Base-by-base conservation (phyloP, 768 basidiomycete genomes). In the Strobilomyces echinocephalus region DNA sequence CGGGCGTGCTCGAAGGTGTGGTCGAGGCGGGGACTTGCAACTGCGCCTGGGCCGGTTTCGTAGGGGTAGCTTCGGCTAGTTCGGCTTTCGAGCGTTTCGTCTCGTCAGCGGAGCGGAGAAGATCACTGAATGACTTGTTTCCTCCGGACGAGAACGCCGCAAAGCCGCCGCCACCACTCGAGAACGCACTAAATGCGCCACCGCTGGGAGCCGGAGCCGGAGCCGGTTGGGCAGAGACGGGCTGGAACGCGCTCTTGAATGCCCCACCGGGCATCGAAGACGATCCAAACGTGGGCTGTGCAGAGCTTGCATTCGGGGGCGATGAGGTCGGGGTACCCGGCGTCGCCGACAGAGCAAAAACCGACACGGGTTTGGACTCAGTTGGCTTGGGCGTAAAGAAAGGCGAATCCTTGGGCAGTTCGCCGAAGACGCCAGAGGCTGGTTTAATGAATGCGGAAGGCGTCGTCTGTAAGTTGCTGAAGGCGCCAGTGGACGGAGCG, bases 101-200 rank as follows among this genome's bases (percentile, higher is more conserved):
- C 12, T 44, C 63, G 42, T 69, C 72, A 41, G 61, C 72, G 15
- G 58, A 65, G 63, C 81, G 79, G 53, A 88, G 68, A 43, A 88
- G 62, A 28, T 88, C 83, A n/a, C 73, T 68, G 58, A 86, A 91
- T 1, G 87, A 80, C 58, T 77, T 79, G 34, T 72, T 70, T 1
- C 71, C 54, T 4, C 76, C 76, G 14, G 61, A 57, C 8, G 77
- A 75, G 59, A 83, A 83, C 0, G 81, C 77, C 33, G 74, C 61
- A 59, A 86, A 86, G 3, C 74, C 82, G 28, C 76, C 72, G 2
- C 69, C 61, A 12, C 65, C 46, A 0, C 74, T 55, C 12, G 66
- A 54, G 52, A 67, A 73, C 9, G 65, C 58, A 33, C 54, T 58
- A 50, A 74, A 73, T 6, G 56, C 67, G 31, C 66, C 49, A 5